Base-by-base conservation (phyloP, 306 rosid genomes). In the Delonix regia region DNA sequence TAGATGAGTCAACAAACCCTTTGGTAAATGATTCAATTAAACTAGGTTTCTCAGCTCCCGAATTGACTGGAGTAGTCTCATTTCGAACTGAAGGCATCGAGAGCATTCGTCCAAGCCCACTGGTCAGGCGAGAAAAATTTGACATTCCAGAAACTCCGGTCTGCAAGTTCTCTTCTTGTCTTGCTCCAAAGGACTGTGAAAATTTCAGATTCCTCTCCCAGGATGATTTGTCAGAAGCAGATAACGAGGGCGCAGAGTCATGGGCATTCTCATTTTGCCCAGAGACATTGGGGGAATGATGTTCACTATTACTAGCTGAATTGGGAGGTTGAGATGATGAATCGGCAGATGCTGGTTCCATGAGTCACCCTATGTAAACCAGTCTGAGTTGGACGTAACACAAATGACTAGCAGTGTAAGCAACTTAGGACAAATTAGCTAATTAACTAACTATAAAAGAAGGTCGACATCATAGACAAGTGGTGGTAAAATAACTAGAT, bases 1-100 rank as follows among this genome's bases (percentile, higher is more conserved):
- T 88, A 36, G 97, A 94, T 59, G 97, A 84, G 76, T 85, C 93
- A 62, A 94, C 66, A 68, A 94, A 74, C 53, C 97, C 93, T 87
- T 85, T 92, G 76, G 91, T 88, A 62, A 94, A 80, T 14, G 97
- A 89, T 75, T 83, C 95, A 70, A 94, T 48, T 53, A 88, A 83
- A 71, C 86, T 92, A 78, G 90, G 48, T 55, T 90, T 81, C 39
- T 85, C 84, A 1, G 73, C 38, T 64, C 74, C 78, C 41, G 82
- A 51, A 63, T 55, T 71, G 56, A 13, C 80, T 28, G 85, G 75
- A 74, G 19, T 82, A 80, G 81, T 67, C 83, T 81, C 89, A 39
- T 82, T 81, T n/a, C 52, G 34, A 19, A 11, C 33, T 21, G 52
- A 41, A 39, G 71, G 52, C 48, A 66, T 22, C 41, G 91, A 64